These are phyloP conservation scores for Dothistroma pini DNA, from an alignment of 2,329 filamentous ascomycete genomes.

Conservation along the genomic window DNA sequence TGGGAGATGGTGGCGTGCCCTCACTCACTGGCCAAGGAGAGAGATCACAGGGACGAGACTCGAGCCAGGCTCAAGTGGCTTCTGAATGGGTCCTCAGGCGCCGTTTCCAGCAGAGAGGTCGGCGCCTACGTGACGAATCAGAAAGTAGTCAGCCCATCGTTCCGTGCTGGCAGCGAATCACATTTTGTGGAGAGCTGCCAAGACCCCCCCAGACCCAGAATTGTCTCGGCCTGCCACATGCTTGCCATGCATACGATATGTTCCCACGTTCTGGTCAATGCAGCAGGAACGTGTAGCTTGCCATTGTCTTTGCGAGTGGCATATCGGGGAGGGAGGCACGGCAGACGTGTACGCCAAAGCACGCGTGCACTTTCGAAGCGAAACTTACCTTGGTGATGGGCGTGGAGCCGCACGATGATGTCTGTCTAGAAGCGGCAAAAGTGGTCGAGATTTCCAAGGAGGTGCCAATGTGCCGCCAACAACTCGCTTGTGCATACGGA, in stretches of 20 bases:
- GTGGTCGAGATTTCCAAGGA: not conserved
- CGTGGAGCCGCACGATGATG: not conserved
- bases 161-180: constrained; percentile 2
- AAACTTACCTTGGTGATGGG: not conserved
- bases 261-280: not conserved
- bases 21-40: constrained; percentile 8
- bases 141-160: not conserved
- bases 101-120: not conserved
- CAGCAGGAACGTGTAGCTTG: not conserved
- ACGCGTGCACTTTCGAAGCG: not conserved
- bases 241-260: not conserved
- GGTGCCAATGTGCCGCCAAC: not conserved
- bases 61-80: constrained; percentile 10
- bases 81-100: constrained; percentile 4
- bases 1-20: constrained; percentile 17
- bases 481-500: not conserved
- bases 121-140: constrained; percentile 6
- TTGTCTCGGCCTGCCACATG: not conserved
- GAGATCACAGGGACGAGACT: constrained; percentile 11
- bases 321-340: not conserved
- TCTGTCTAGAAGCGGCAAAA: not conserved
- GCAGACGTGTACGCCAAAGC: not conserved
- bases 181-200: not conserved
- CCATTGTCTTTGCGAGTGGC: not conserved
- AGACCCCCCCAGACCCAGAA: not conserved